These are phyloP conservation scores for Penicillium chermesinum DNA, from an alignment of 495 filamentous ascomycete genomes.

Conservation along the genomic window DNA sequence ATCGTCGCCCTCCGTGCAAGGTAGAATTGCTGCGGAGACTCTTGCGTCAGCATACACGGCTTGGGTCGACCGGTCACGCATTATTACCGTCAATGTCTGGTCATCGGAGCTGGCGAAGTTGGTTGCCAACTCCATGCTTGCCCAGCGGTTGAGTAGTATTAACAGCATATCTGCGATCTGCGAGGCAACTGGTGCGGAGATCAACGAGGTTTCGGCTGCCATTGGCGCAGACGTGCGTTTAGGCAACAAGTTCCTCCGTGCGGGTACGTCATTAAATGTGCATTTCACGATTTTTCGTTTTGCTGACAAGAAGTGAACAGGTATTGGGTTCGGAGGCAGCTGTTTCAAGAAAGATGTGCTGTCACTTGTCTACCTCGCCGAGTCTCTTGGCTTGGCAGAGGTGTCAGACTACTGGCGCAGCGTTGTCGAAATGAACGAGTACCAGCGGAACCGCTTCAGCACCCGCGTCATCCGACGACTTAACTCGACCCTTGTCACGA, in stretches of 20 bases:
- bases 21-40: constrained; percentile 52
- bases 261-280: constrained; percentile 17
- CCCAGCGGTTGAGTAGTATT: constrained; percentile 75
- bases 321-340: constrained; percentile 65
- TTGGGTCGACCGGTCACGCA: constrained; percentile 60
- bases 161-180: constrained; percentile 74
- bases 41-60: constrained; percentile 59
- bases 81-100: constrained; percentile 68
- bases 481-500: constrained; percentile 60
- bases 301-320: constrained; percentile 10
- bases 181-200: constrained; percentile 67
- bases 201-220: constrained; percentile 62
- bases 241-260: constrained; percentile 62
- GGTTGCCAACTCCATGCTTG: constrained; percentile 72
- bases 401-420: constrained; percentile 69
- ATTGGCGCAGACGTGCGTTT: constrained; percentile 65
- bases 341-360: constrained; percentile 80
- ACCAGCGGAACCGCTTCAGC: constrained; percentile 60
- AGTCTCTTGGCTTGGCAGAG: constrained; percentile 58
- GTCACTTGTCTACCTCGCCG: constrained; percentile 67
- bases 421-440: constrained; percentile 69
- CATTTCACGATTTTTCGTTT: not conserved
- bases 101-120: constrained; percentile 74
- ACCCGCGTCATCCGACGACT: constrained; percentile 54
- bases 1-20: constrained; percentile 48